Evolutionary conservation across 768 basidiomycete species (phyloP).

Genomic region (Calocera viscosa): DNA sequence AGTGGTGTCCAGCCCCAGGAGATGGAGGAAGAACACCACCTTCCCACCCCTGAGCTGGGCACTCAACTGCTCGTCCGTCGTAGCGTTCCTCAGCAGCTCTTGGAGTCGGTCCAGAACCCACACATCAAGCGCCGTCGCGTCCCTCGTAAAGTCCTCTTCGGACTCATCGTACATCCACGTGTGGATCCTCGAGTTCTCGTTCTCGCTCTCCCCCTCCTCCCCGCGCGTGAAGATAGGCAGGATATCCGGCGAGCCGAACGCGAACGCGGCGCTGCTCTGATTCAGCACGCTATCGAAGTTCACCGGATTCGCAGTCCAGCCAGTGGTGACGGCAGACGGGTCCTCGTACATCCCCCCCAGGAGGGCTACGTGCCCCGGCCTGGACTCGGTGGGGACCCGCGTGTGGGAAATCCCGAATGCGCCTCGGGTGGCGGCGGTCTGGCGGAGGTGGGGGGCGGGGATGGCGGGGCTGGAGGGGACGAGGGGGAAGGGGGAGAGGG

Average conservation of each 20-base stretch:
- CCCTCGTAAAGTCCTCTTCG: constrained; percentile 81
- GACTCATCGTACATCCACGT: constrained; percentile 67
- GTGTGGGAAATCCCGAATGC: constrained; percentile 80
- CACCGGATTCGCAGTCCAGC: constrained; percentile 79
- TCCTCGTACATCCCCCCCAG: constrained; percentile 91
- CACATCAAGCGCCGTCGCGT: constrained; percentile 61
- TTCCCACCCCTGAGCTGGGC: constrained; percentile 43
- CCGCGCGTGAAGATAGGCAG: constrained; percentile 81
- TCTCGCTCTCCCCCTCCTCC: constrained; percentile 42
- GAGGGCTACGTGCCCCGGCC: constrained; percentile 74
- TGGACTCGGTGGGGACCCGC: constrained; percentile 73
- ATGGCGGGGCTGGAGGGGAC: constrained; percentile 42
- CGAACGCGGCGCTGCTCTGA: constrained; percentile 60
- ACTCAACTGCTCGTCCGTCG: constrained; percentile 38
- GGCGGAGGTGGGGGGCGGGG: constrained; percentile 62
- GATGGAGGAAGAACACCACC: constrained; percentile 69
- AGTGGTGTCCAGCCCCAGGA: constrained; percentile 74
- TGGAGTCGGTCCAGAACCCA: constrained; percentile 70
- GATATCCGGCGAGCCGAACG: constrained; percentile 82
- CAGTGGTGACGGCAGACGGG: constrained; percentile 77
- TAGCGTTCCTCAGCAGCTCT: constrained; percentile 50
- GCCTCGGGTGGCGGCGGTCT: constrained; percentile 51
- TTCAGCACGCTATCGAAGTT: constrained; percentile 79
- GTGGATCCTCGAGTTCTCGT: too few relatives aligned
- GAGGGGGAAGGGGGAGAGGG: constrained; percentile 44